Evolutionary conservation across 306 rosid species (phyloP).

Genomic region (Cicer cuneatum): DNA sequence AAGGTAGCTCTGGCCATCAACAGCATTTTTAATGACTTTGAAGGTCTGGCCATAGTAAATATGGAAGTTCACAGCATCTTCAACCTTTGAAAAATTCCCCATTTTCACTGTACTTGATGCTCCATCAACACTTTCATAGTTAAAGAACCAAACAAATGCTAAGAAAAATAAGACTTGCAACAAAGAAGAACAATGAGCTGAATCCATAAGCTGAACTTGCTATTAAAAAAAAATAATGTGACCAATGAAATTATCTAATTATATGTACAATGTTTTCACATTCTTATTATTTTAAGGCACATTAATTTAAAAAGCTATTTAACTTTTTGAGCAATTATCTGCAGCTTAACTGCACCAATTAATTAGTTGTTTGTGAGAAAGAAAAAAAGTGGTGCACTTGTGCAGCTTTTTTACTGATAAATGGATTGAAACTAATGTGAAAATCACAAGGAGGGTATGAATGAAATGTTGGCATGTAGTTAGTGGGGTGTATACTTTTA

Average conservation of each 20-base stretch:
- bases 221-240: slow-evolving; percentile 7
- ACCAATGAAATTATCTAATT: slow-evolving; percentile 36
- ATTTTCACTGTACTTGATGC: slow-evolving; percentile 47
- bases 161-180: slow-evolving; percentile 45
- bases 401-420: slow-evolving; percentile 46
- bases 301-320: slow-evolving; percentile 40
- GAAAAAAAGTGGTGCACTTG: slow-evolving; percentile 13
- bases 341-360: slow-evolving; percentile 34
- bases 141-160: slow-evolving; percentile 43
- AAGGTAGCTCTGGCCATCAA: slow-evolving; percentile 91
- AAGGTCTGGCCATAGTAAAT: slow-evolving; percentile 90
- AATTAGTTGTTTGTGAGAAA: background rate
- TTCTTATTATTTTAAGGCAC: slow-evolving; percentile 35
- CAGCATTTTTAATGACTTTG: slow-evolving; percentile 86
- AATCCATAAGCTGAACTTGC: slow-evolving; percentile 46
- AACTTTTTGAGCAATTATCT: slow-evolving; percentile 47
- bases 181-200: slow-evolving; percentile 41
- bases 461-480: slow-evolving; percentile 46
- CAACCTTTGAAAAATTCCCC: slow-evolving; percentile 75
- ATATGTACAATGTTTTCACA: slow-evolving; percentile 2
- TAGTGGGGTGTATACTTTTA: slow-evolving; percentile 35
- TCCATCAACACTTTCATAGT: slow-evolving; percentile 48
- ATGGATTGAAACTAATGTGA: slow-evolving; percentile 36
- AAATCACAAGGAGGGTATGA: slow-evolving; percentile 36
- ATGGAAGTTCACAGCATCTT: slow-evolving; percentile 76